Base-by-base conservation (phyloP, 2,329 filamentous ascomycete genomes). In the Neofusicoccum kwambonambiense region DNA sequence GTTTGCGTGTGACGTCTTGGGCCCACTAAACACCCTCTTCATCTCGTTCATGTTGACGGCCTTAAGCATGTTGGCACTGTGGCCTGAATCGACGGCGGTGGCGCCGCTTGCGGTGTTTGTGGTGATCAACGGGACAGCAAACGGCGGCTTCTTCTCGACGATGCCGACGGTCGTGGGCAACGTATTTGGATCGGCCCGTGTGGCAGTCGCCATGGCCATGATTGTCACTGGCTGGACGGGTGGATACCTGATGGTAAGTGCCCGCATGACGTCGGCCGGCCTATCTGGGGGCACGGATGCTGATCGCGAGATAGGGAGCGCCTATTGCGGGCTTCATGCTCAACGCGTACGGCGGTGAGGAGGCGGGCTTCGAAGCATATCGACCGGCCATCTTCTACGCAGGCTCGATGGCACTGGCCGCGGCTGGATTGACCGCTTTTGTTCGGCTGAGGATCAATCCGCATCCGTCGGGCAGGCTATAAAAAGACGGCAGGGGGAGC, bases 141-240 rank as follows among this genome's bases (percentile, higher is more conserved):
- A 88, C 68, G 87, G 87, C 0, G 86, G 83, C 0, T 89, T 89
- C 76, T 89, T 89, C 70, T 82, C 84, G 1, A 84, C 84, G 0
- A 87, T 89, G 79, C 87, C 87, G 0, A 88, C 87, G 0, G 86
- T 86, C 2, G 83, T 89, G 0, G 82, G 84, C 0, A 86, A 82
- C 67, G 81, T 86, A 0, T 88, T 87, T 74, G 86, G 85, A 1
- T 84, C 80, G 3, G 80, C 80, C 0, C 77, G 83, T 3, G 80
- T 86, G 42, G 78, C 82, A 3, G 82, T 86, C 19, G 85, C 84
- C 0, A 86, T 89, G 82, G 82, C 84, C 4, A 88, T 89, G 85
- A 80, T 86, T 42, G 81, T 87, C 1, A 87, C 83, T 0, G 83
- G 84, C 1, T 89, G 86, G 86, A 79, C 81, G 2, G 83, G 82